Evolutionary conservation across 2,329 filamentous ascomycete species (phyloP).

Genomic region (Pestalotiopsis sp.): DNA sequence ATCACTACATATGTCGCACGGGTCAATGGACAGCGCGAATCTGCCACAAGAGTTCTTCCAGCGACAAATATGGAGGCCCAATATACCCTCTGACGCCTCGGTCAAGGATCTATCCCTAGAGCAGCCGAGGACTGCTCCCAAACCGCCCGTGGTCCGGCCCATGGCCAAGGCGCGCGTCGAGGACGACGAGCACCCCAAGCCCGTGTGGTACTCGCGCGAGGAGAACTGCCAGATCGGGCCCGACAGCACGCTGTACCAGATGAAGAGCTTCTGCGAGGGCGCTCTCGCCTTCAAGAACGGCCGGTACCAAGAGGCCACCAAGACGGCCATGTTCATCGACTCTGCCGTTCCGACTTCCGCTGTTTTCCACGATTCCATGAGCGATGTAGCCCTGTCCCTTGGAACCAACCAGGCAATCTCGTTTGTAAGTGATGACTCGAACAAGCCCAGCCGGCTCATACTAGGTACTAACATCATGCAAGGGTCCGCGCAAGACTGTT

Average conservation of each 20-base stretch:
- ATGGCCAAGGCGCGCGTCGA: neutral
- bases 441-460: neutral
- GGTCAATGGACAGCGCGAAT: neutral
- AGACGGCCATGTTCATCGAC: slow-evolving; percentile 14
- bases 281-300: slow-evolving; percentile 37
- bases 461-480: slow-evolving; percentile 1
- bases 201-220: slow-evolving; percentile 12
- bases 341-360: neutral
- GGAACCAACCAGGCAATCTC: slow-evolving; percentile 15
- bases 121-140: neutral
- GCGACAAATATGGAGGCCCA: neutral
- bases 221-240: slow-evolving; percentile 35
- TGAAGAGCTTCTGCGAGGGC: slow-evolving; percentile 41
- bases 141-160: neutral
- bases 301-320: slow-evolving; percentile 38
- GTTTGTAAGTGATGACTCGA: neutral
- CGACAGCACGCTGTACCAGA: slow-evolving; percentile 36
- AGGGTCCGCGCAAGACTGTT: slow-evolving; percentile 17
- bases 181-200: slow-evolving; percentile 2
- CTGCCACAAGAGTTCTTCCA: neutral
- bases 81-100: neutral
- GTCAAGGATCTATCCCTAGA: neutral
- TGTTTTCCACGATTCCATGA: slow-evolving; percentile 1
- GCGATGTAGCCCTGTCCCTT: neutral
- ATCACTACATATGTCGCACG: neutral